Evolutionary conservation across 768 basidiomycete genomes (phyloP).

Genomic region (Hydnomerulius pinastri): DNA sequence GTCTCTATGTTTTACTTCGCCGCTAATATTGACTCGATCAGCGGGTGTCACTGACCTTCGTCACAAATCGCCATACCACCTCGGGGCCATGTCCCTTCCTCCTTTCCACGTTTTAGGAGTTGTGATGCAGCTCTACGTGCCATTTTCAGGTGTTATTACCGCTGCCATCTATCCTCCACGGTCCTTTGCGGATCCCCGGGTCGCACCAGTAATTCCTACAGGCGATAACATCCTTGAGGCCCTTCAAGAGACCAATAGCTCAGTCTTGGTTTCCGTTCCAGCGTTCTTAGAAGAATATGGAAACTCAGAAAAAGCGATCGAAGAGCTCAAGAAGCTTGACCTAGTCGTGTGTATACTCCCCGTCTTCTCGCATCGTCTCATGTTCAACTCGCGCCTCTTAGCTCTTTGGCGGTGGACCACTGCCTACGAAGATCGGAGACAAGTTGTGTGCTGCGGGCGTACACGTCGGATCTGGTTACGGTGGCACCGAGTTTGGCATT

Average conservation of each 20-base stretch:
- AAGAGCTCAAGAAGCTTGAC: conserved; percentile 18
- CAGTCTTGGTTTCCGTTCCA: conserved; percentile 16
- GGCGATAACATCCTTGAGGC: conserved; percentile 21
- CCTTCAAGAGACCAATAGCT: conserved; percentile 8
- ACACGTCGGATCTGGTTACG: conserved; percentile 32
- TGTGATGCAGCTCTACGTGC: conserved; percentile 29
- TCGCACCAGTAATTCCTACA: conserved; percentile 21
- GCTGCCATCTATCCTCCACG: conserved; percentile 37
- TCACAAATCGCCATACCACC: conserved; percentile 19
- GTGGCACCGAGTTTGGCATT: conserved; percentile 24
- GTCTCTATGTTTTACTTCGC: too few species aligned
- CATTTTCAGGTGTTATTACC: conserved; percentile 28
- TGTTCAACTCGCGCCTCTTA: too few species aligned
- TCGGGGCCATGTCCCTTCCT: conserved; percentile 36
- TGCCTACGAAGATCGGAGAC: conserved; percentile 33
- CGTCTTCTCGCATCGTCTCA: too few species aligned
- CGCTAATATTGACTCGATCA: too few species aligned
- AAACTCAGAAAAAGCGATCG: conserved; percentile 9
- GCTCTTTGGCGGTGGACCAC: conserved; percentile 35
- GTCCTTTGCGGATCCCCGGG: background rate
- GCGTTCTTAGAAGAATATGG: conserved; percentile 19
- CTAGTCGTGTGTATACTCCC: conserved; percentile 24
- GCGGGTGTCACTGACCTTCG: too few species aligned
- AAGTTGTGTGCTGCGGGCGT: conserved; percentile 28
- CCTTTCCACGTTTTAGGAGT: conserved; percentile 42